Base-by-base conservation (phyloP, 768 basidiomycete species). In the Hortiboletus campestris region DNA sequence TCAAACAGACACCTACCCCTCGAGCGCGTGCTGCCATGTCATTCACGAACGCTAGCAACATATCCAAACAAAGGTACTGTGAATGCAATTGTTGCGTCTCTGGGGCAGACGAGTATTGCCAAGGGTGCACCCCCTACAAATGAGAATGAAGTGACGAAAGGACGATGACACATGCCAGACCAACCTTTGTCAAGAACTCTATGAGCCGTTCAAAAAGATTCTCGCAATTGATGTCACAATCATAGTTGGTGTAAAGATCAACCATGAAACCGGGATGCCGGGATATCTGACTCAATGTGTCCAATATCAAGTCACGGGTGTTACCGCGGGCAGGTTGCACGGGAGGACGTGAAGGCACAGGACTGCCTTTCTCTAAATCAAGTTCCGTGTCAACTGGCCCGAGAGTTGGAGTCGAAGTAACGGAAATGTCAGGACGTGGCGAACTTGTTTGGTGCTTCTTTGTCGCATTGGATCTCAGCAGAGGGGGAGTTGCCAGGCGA, bases 181-280 rank as follows among this genome's bases (percentile, higher is more conserved):
- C 53, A 62, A 93, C 94, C 78, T 91, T 89, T 8, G 92, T 91
- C 60, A 94, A 74, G 70, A 98, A 97, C 25, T 88, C 90, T 56
- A 95, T 76, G 20, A 98, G 74, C 16, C 91, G 80, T 68, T 98
- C 95, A 63, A 95, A 96, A 53, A 98, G 73, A 69, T 98, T 96
- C 75, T 98, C 97, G 70, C 92, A 94, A 66, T 98, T 96, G 60
- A 89, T 85, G 65, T 97, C 94, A 66, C 94, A 98, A 68, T 99
- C 97, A 71, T 98, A 99, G 70, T 98, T 99, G 51, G 85, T 81
- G 75, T 93, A 99, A 14, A 97, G 76, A 65, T 98, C 94, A 44
- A 96, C 91, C 89, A 97, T 93, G 75, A 96, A 95, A 67, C 87
- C 91, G 2, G 91, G 84, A 63, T 89, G 85, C 3, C 88, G 79